Evolutionary conservation across 305 asterid species (phyloP).

Genomic region (Rubia occidens): DNA sequence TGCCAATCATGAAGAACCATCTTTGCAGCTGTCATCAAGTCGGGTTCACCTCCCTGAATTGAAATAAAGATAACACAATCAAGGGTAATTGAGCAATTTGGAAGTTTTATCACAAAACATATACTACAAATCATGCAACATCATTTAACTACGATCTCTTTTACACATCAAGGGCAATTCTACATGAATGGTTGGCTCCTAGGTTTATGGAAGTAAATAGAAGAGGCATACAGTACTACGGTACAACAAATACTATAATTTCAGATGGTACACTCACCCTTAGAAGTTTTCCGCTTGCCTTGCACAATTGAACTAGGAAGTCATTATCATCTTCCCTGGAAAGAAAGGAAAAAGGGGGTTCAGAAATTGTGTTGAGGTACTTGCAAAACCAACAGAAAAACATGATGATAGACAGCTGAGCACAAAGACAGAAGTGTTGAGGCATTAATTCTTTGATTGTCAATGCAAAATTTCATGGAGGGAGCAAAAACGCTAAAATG

Average conservation of each 20-base stretch:
- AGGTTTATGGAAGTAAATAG: background rate
- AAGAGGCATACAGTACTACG: background rate
- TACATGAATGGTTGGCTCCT: background rate
- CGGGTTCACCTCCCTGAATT: conserved; percentile 90
- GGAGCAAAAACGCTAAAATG: background rate
- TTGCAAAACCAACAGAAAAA: background rate
- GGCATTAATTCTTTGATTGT: background rate
- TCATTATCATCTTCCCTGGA: conserved; percentile 76
- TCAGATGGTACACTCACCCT: conserved; percentile 36
- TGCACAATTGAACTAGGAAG: conserved; percentile 84
- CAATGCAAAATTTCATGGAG: background rate
- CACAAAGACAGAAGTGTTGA: background rate
- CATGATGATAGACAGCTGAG: background rate
- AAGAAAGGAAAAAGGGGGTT: background rate
- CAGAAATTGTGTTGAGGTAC: background rate
- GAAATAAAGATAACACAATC: background rate
- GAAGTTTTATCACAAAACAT: background rate
- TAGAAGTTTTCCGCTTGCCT: conserved; percentile 67
- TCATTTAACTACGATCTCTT: background rate
- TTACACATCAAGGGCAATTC: background rate
- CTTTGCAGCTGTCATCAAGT: conserved; percentile 76
- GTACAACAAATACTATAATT: background rate
- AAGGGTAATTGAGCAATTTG: background rate
- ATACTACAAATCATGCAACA: background rate
- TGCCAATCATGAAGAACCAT: conserved; percentile 97